Evolutionary conservation across 108 stramenopile species (phyloP), one percentile per base, ranked within the genome.

Genomic region (Ochromonas danica): DNA sequence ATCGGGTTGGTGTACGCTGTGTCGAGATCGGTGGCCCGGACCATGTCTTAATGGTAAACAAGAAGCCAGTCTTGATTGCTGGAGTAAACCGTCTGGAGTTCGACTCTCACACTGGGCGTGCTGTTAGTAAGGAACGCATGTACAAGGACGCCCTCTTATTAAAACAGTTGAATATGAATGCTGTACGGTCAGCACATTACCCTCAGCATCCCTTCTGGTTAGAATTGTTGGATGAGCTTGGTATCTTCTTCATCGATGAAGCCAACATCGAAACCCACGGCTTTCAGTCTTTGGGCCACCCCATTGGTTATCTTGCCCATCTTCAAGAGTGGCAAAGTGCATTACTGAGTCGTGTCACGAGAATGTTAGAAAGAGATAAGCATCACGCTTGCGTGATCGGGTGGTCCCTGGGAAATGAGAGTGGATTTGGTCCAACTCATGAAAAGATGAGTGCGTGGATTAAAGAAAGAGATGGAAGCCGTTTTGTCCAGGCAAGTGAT

Each of bases 181-280:
- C 97, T 2, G 85, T 98, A 2, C 92, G 97, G 31, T 94, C 93
- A 1, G 87, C 90, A 63, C 97, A 98, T 80, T 98, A 98, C 81
- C 97, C 97, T 1, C 93, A 89, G 65, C 90, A 92, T 81, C 89
- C 90, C 0, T 85, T 91, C 27, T 94, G 95, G 45, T 96, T 95
- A 70, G 91, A 93, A 42, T 88, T 96, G 10, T 94, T 94, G 38
- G 93, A 95, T 72, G 91, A 90, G 45, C 79, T 90, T 60, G 97
- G 97, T 10, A 79, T 98, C 81, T 95, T 91, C 79, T 94, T 98
- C 3, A 88, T 94, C 42, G 97, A 98, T 84, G 97, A 98, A 81
- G 94, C 97, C 43, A 98, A 98, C 81, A 91, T 96, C 43, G 97
- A 98, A 86, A 93, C 93, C 30, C 95, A 98, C 83, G 97, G 97